A percentile compares a stretch with the other conserved stretches of the same genome.
phyloP scores from a whole-genome alignment of 2,329 filamentous ascomycete species.

The Paraconiothyrium brasiliense region DNA sequence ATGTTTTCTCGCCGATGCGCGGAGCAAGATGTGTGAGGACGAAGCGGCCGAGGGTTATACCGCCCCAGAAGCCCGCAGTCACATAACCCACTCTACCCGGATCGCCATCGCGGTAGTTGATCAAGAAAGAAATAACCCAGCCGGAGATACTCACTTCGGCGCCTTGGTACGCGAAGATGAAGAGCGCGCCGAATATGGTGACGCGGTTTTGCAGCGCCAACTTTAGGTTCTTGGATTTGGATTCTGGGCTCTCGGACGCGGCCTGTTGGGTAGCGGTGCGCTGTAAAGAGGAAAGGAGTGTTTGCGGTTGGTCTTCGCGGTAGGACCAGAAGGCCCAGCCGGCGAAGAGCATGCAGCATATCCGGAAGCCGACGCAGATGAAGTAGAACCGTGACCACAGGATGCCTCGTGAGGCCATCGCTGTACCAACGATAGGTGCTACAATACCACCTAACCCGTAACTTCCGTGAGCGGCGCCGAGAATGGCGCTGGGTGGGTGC shows the following conservation, averaged over 20 bases:
- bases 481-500: slow-evolving; percentile 60
- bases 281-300: slow-evolving; percentile 56
- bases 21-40: slow-evolving; percentile 72
- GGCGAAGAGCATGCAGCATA: slow-evolving; percentile 66
- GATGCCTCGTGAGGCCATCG: slow-evolving; percentile 69
- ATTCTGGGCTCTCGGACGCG: slow-evolving; percentile 45
- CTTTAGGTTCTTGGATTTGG: slow-evolving; percentile 60
- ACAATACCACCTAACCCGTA: slow-evolving; percentile 64
- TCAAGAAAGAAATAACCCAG: slow-evolving; percentile 88
- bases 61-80: slow-evolving; percentile 73
- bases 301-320: slow-evolving; percentile 66
- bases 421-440: slow-evolving; percentile 78
- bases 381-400: slow-evolving; percentile 79
- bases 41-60: slow-evolving; percentile 81
- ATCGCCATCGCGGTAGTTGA: slow-evolving; percentile 74
- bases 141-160: slow-evolving; percentile 85
- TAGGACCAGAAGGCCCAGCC: slow-evolving; percentile 76
- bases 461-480: slow-evolving; percentile 72
- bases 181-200: slow-evolving; percentile 78
- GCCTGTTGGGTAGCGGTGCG: slow-evolving; percentile 53
- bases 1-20: slow-evolving; percentile 73
- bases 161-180: slow-evolving; percentile 88
- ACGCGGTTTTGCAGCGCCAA: slow-evolving; percentile 62
- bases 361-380: slow-evolving; percentile 67
- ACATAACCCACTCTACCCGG: slow-evolving; percentile 81